Evolutionary conservation across 164 flowering plant genomes (phyloP).

Genomic region (Nymphaea thermarum): DNA sequence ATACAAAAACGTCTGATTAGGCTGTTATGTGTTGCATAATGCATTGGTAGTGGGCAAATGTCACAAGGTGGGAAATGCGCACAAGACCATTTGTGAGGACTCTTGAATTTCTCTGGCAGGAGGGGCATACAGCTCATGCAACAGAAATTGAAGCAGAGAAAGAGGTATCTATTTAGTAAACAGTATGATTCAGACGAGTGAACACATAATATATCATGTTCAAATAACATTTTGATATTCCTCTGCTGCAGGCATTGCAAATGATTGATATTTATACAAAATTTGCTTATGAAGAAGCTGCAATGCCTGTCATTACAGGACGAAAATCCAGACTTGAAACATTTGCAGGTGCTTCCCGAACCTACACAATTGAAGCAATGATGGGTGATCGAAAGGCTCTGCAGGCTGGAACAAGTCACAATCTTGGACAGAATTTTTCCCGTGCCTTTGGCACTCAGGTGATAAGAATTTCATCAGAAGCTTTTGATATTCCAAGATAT

Average conservation of each 20-base stretch:
- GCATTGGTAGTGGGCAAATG: constrained; percentile 83
- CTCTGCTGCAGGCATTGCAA: constrained; percentile 67
- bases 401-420: constrained; percentile 98
- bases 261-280: constrained; percentile 84
- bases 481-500: no score
- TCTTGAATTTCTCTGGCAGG: constrained; percentile 98
- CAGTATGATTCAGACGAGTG: background rate
- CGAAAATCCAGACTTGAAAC: constrained; percentile 88
- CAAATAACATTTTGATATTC: constrained; percentile 14
- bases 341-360: constrained; percentile 91
- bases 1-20: background rate
- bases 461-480: background rate
- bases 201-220: background rate
- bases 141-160: constrained; percentile 88
- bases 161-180: constrained; percentile 41
- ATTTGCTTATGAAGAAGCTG: constrained; percentile 94
- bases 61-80: constrained; percentile 99
- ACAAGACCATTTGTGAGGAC: constrained; percentile 96
- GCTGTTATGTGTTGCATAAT: background rate
- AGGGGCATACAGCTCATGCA: constrained; percentile 98
- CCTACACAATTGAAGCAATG: constrained; percentile 98
- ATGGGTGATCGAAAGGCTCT: constrained; percentile 95
- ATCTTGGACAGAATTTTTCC: constrained; percentile 94
- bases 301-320: constrained; percentile 92
- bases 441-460: constrained; percentile 95